A percentile compares a stretch with the other conserved stretches of the same genome.
Conservation (phyloP, 1,139 yeast species). For the Yamadazyma membranifaciens region DNA sequence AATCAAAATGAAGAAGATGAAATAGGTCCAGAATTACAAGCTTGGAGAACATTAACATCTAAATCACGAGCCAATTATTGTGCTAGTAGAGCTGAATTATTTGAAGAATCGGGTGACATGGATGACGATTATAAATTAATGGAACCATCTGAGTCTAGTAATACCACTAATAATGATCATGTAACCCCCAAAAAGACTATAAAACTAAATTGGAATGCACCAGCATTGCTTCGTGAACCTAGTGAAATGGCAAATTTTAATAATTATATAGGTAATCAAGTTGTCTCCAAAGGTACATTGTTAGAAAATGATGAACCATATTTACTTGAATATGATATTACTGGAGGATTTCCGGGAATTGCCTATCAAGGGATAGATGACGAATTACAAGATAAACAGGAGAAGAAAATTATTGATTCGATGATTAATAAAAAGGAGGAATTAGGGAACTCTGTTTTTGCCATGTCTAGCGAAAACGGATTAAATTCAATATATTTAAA, state of each 20-base stretch:
- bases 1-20: constrained; percentile 54
- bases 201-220: constrained; percentile 61
- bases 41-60: constrained; percentile 82
- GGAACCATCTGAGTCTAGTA: neutral
- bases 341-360: constrained; percentile 76
- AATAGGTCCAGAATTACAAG: constrained; percentile 61
- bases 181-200: neutral
- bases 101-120: constrained; percentile 39
- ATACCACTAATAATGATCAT: too few relatives aligned
- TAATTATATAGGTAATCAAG: constrained; percentile 45
- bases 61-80: constrained; percentile 77
- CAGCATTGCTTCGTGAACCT: constrained; percentile 64
- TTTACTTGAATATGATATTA: constrained; percentile 78
- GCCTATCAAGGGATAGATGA: constrained; percentile 51
- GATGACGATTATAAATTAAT: constrained; percentile 15
- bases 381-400: constrained; percentile 46
- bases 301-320: constrained; percentile 66
- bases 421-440: constrained; percentile 23
- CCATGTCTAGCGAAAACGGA: constrained; percentile 47
- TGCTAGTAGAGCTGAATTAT: constrained; percentile 63
- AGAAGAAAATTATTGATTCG: constrained; percentile 45
- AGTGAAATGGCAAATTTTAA: constrained; percentile 57
- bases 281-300: constrained; percentile 42
- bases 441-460: constrained; percentile 31
- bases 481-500: constrained; percentile 58